Percentiles rank a stretch among this genome's conserved stretches.
Conservation (phyloP, 257 asterid genomes). For the Eustoma russellianum region DNA sequence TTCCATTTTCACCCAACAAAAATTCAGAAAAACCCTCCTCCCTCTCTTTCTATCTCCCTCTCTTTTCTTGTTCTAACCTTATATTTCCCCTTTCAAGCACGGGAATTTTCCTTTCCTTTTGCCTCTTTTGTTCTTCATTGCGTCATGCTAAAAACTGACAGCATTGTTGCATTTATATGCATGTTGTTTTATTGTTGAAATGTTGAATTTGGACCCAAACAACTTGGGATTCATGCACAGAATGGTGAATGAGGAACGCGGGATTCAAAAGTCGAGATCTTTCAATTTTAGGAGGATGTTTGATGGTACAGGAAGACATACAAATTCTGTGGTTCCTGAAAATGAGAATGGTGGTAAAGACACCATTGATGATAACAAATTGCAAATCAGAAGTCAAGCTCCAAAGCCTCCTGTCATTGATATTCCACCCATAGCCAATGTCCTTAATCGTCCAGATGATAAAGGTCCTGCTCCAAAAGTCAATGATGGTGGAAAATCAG, state of each 20-base stretch:
- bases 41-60: background rate
- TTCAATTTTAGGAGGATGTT: slow-evolving; percentile 42
- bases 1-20: slow-evolving; percentile 9
- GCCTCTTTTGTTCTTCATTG: background rate
- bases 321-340: slow-evolving; percentile 21
- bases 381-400: slow-evolving; percentile 13
- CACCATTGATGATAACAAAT: slow-evolving; percentile 14
- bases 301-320: slow-evolving; percentile 27
- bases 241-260: slow-evolving; percentile 30
- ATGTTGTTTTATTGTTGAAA: background rate
- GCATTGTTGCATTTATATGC: background rate
- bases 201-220: slow-evolving; percentile 3
- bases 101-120: slow-evolving; percentile 10
- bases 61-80: no score
- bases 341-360: slow-evolving; percentile 21
- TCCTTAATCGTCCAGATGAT: slow-evolving; percentile 15
- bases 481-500: slow-evolving; percentile 14
- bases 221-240: background rate
- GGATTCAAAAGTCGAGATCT: slow-evolving; percentile 36
- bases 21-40: slow-evolving; percentile 27
- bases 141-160: background rate
- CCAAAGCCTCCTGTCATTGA: slow-evolving; percentile 17
- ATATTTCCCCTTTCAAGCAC: slow-evolving; percentile 3
- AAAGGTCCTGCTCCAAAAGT: slow-evolving; percentile 19
- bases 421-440: slow-evolving; percentile 12